Evolutionary conservation across 306 rosid species (phyloP).

Genomic region (Castanea mollissima): DNA sequence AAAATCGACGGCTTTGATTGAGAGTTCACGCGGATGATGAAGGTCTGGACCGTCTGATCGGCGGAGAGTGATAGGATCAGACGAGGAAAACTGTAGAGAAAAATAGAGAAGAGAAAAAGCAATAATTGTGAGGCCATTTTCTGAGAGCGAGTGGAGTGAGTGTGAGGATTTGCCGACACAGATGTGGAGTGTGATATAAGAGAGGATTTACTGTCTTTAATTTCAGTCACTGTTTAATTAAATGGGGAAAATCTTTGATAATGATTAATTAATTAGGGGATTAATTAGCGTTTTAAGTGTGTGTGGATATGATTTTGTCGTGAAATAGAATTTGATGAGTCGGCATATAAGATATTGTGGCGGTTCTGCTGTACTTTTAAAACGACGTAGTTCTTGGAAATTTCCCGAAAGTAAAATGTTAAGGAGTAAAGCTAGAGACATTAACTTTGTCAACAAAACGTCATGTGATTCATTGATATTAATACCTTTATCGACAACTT

Average conservation of each 20-base stretch:
- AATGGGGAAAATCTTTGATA: background rate
- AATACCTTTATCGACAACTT: no score
- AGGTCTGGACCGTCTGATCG: slow-evolving; percentile 39
- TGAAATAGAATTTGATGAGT: background rate
- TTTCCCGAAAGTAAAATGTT: no score
- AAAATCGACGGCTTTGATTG: slow-evolving; percentile 68
- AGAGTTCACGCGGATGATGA: slow-evolving; percentile 61
- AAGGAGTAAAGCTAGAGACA: no score
- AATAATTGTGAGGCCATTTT: background rate
- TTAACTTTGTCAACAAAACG: fast-evolving
- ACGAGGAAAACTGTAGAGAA: slow-evolving; percentile 14
- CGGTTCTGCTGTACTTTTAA: no score
- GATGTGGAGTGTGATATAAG: slow-evolving; percentile 16
- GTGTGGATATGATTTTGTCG: slow-evolving; percentile 14
- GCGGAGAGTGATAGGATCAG: slow-evolving; percentile 5
- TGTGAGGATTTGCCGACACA: slow-evolving; percentile 1
- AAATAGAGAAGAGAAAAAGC: slow-evolving; percentile 26
- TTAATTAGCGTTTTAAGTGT: background rate
- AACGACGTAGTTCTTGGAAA: no score
- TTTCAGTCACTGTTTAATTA: no score
- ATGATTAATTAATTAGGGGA: background rate
- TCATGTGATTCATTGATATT: no score
- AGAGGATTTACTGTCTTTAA: background rate
- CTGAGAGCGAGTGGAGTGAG: slow-evolving; percentile 10
- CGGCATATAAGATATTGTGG: no score